phyloP scores from a whole-genome alignment of 345 rosid genomes.

The Leavenworthia alabamica region DNA sequence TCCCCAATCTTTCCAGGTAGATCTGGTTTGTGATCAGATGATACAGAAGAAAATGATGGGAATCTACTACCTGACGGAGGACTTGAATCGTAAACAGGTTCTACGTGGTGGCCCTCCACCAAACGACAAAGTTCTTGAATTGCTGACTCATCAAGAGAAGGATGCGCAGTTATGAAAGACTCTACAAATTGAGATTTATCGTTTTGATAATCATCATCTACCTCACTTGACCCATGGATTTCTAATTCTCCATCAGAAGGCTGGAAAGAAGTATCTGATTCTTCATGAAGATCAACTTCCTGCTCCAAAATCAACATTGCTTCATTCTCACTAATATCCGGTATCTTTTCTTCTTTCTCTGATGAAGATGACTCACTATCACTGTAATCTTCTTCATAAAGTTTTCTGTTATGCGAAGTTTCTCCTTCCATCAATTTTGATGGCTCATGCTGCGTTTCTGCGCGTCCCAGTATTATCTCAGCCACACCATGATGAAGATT shows the following conservation, averaged over 20 bases:
- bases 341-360: conserved; percentile 45
- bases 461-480: conserved; percentile 49
- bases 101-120: conserved; percentile 39
- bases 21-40: conserved; percentile 46
- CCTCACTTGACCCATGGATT: conserved; percentile 15
- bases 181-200: conserved; percentile 59
- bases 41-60: conserved; percentile 54
- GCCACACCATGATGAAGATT: conserved; percentile 41
- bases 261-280: conserved; percentile 33
- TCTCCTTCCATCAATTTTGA: conserved; percentile 31
- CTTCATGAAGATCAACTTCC: conserved; percentile 23
- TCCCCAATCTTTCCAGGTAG: conserved; percentile 34
- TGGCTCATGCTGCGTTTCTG: conserved; percentile 35
- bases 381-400: conserved; percentile 45
- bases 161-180: conserved; percentile 32
- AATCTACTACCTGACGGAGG: conserved; percentile 48
- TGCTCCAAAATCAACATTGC: conserved; percentile 27
- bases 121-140: conserved; percentile 26
- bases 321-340: conserved; percentile 38
- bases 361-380: conserved; percentile 52
- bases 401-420: conserved; percentile 34
- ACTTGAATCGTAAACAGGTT: conserved; percentile 85
- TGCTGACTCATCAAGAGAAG: conserved; percentile 36
- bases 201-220: conserved; percentile 31
- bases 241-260: conserved; percentile 34